Evolutionary conservation across 2,329 filamentous ascomycete species (phyloP).

Genomic region (Kalmusia sp.): DNA sequence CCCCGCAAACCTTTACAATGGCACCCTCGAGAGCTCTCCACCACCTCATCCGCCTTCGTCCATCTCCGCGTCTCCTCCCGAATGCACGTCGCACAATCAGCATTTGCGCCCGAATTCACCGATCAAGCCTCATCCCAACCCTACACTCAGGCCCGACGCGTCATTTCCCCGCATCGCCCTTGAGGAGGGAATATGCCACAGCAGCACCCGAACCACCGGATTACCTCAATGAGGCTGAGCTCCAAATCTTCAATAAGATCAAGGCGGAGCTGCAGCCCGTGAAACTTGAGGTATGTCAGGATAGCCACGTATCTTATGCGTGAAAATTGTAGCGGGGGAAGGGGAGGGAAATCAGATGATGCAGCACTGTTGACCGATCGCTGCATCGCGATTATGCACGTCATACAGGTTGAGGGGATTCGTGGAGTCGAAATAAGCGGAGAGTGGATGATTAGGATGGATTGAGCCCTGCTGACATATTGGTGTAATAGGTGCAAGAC

Average conservation of each 20-base stretch:
- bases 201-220: slow-evolving; percentile 51
- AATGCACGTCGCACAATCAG: slow-evolving; percentile 15
- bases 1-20: slow-evolving; percentile 28
- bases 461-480: slow-evolving; percentile 20
- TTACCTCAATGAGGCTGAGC: slow-evolving; percentile 55
- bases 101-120: slow-evolving; percentile 8
- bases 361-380: slow-evolving; percentile 19
- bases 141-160: slow-evolving; percentile 13
- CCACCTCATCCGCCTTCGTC: slow-evolving; percentile 27
- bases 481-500: slow-evolving; percentile 69
- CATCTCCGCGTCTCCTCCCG: slow-evolving; percentile 28
- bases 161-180: slow-evolving; percentile 14
- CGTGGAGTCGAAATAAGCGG: not conserved
- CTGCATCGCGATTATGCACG: slow-evolving; percentile 16
- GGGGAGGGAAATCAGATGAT: slow-evolving; percentile 14
- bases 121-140: slow-evolving; percentile 11
- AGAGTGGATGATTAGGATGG: not conserved
- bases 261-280: slow-evolving; percentile 51
- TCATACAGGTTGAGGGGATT: slow-evolving; percentile 15
- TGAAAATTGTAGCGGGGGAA: not conserved
- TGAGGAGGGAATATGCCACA: slow-evolving; percentile 33
- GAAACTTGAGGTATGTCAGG: slow-evolving; percentile 53
- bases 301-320: slow-evolving; percentile 1
- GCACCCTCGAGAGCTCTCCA: slow-evolving; percentile 43
- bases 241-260: slow-evolving; percentile 56